Conservation (phyloP, 441 rosid genomes). For the Francoa sonchifolia region DNA sequence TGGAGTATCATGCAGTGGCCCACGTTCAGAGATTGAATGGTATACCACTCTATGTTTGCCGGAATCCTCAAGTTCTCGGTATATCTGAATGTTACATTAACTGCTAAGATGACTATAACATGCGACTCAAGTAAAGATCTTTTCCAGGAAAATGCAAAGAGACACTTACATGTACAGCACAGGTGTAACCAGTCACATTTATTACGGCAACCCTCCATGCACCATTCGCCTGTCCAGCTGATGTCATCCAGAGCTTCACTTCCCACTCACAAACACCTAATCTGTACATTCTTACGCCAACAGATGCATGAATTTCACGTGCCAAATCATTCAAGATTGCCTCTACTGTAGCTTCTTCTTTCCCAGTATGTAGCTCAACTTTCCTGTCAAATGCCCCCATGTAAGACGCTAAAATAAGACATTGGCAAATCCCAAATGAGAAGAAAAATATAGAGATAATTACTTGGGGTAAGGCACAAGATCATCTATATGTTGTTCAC, state of each 20-base stretch:
- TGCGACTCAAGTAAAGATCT: too few relatives aligned
- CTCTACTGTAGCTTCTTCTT: conserved; percentile 66
- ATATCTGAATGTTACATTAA: conserved; percentile 50
- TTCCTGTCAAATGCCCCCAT: conserved; percentile 43
- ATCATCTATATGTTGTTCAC: conserved; percentile 81
- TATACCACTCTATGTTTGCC: conserved; percentile 42
- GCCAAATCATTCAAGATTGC: conserved; percentile 66
- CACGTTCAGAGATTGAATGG: conserved; percentile 49
- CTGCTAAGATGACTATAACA: too few relatives aligned
- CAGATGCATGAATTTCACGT: conserved; percentile 58
- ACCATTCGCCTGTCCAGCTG: conserved; percentile 78
- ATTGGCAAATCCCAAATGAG: too few relatives aligned
- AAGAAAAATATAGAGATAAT: too few relatives aligned
- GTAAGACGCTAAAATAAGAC: conserved; percentile 16
- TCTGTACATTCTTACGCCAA: conserved; percentile 88
- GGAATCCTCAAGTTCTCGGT: conserved; percentile 75
- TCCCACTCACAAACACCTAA: conserved; percentile 97
- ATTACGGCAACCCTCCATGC: conserved; percentile 92
- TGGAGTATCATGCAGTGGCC: conserved; percentile 58
- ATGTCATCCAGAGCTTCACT: conserved; percentile 87
- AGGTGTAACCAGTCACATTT: conserved; percentile 92
- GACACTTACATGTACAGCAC: conserved; percentile 79
- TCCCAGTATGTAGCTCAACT: conserved; percentile 55
- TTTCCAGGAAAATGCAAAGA: too few relatives aligned
- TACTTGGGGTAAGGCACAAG: conserved; percentile 86